phyloP scores from a whole-genome alignment of 257 asterid species.

The Scutellaria baicalensis region DNA sequence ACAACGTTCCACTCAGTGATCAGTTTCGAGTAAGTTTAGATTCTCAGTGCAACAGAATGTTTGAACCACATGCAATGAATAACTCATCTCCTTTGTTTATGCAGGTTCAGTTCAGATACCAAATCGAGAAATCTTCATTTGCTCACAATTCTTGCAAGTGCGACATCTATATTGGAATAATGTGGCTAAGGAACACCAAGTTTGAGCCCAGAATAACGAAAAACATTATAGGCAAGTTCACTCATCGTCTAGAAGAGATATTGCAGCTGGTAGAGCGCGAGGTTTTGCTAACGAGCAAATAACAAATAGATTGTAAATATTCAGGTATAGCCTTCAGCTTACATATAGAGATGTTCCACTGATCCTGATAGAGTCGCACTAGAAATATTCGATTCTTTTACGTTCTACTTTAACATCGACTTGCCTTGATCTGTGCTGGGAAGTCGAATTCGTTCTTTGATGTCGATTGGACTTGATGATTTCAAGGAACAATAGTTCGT shows the following conservation, averaged over 20 bases:
- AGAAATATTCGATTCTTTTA: not conserved
- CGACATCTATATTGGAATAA: slow-evolving; percentile 53
- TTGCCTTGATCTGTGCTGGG: too few relatives aligned
- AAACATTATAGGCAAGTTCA: slow-evolving; percentile 49
- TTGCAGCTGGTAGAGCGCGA: slow-evolving; percentile 51
- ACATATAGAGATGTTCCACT: not conserved
- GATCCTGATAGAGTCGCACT: not conserved
- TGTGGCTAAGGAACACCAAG: slow-evolving; percentile 60
- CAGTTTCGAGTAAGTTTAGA: slow-evolving; percentile 60
- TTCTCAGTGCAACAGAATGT: not conserved
- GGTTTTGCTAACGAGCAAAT: slow-evolving; percentile 34
- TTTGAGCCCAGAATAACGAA: slow-evolving; percentile 61
- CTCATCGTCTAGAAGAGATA: slow-evolving; percentile 46
- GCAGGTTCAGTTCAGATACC: slow-evolving; percentile 66
- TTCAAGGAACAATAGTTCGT: too few relatives aligned
- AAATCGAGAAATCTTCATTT: slow-evolving; percentile 35
- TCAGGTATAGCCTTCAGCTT: not conserved
- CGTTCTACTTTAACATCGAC: not conserved
- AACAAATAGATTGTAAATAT: not conserved
- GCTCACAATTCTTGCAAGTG: slow-evolving; percentile 50
- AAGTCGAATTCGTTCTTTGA: too few relatives aligned
- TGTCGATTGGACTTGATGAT: too few relatives aligned
- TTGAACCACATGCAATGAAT: not conserved
- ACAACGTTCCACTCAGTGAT: slow-evolving; percentile 59
- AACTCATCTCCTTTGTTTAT: not conserved